Percentiles rank a stretch among this genome's conserved stretches.
These are phyloP conservation scores for Tolypocladium sp. DNA, from an alignment of 2,329 filamentous ascomycete genomes.

Conservation along the genomic window DNA sequence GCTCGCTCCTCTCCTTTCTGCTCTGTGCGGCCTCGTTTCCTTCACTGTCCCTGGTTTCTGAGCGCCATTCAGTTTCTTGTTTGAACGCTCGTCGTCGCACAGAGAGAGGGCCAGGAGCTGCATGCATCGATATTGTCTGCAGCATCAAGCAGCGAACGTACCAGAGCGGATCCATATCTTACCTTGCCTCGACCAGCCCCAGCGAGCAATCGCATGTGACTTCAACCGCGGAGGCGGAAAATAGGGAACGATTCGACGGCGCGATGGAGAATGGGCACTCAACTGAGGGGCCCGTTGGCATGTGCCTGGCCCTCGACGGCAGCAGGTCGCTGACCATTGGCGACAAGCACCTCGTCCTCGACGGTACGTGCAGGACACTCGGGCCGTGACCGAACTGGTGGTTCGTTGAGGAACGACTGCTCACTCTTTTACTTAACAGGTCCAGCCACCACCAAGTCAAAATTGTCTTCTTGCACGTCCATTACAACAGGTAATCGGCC, in stretches of 20 bases:
- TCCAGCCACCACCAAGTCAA: neutral
- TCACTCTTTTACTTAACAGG: neutral
- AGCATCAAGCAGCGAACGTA: neutral
- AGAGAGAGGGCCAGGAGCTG: neutral
- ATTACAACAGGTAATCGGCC: neutral
- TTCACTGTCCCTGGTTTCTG: neutral
- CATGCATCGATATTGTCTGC: neutral
- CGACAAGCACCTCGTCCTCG: slow-evolving; percentile 19
- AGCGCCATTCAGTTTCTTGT: neutral
- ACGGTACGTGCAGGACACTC: slow-evolving; percentile 22
- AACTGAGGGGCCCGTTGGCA: slow-evolving; percentile 14
- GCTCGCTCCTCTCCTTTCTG: neutral
- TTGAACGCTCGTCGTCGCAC: neutral
- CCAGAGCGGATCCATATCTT: neutral
- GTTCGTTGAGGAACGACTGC: neutral
- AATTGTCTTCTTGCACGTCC: neutral
- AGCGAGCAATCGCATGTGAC: neutral
- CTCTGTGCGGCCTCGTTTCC: neutral
- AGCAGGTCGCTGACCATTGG: slow-evolving; percentile 22
- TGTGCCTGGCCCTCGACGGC: slow-evolving; percentile 19
- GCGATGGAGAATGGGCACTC: slow-evolving; percentile 4
- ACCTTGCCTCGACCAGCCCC: neutral
- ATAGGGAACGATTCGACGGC: neutral
- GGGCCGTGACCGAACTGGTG: neutral
- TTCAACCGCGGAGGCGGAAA: neutral